Evolutionary conservation across 352 stramenopile species (phyloP).

Genomic region (Phytophthora macrochlamydospora): DNA sequence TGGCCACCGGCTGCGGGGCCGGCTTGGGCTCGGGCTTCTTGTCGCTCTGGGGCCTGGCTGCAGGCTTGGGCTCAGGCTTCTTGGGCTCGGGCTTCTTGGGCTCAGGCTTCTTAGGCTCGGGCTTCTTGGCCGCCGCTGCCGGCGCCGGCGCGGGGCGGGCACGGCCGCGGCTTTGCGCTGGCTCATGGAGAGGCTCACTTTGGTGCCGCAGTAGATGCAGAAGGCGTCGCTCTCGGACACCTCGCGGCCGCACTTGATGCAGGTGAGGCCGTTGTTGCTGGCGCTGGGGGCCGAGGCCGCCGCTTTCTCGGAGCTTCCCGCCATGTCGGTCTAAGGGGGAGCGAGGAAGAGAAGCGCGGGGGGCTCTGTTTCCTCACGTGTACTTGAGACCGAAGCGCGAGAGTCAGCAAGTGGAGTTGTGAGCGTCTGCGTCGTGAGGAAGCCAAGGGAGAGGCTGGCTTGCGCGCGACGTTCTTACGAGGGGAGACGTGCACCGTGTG

Average conservation of each 20-base stretch:
- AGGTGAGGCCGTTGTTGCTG: slow-evolving; percentile 61
- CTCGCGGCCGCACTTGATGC: slow-evolving; percentile 79
- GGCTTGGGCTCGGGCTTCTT: slow-evolving; percentile 23
- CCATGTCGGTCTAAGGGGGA: slow-evolving; percentile 38
- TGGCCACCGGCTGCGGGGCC: slow-evolving; percentile 11
- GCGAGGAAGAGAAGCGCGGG: slow-evolving; percentile 1
- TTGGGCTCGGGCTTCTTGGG: slow-evolving; percentile 22
- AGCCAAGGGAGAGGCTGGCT: slow-evolving; percentile 23
- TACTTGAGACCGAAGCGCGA: slow-evolving; percentile 36
- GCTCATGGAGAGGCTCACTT: slow-evolving; percentile 69
- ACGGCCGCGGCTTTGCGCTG: slow-evolving; percentile 49
- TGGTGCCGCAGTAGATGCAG: slow-evolving; percentile 90
- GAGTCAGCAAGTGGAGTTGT: slow-evolving; percentile 59
- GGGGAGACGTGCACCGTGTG: slow-evolving; percentile 1
- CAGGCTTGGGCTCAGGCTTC: slow-evolving; percentile 14
- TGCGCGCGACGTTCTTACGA: slow-evolving; percentile 6
- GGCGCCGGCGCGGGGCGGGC: slow-evolving; percentile 12
- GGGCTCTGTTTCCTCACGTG: not conserved
- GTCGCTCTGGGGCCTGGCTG: not conserved
- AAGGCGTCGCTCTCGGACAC: slow-evolving; percentile 79
- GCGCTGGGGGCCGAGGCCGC: slow-evolving; percentile 33
- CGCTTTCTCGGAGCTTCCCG: slow-evolving; percentile 70
- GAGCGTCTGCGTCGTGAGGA: slow-evolving; percentile 17
- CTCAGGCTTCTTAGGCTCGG: slow-evolving; percentile 29
- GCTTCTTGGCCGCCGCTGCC: slow-evolving; percentile 21